phyloP scores from a whole-genome alignment of 169 alveolate genomes.

The Nephromyces sp. region DNA sequence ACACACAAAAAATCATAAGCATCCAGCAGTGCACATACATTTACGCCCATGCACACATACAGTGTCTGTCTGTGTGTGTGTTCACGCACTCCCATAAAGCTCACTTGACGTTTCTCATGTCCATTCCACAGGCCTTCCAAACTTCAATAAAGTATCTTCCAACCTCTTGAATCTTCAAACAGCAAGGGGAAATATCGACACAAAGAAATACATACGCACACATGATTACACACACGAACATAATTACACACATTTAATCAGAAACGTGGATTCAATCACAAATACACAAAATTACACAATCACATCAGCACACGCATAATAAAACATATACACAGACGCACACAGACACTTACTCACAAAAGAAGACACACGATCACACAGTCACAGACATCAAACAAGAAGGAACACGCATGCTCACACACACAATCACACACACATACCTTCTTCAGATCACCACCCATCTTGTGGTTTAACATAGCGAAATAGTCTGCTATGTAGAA shows the following conservation, averaged over 20 bases:
- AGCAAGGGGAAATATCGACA: too few species aligned
- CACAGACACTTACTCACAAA: too few species aligned
- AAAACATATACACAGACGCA: too few species aligned
- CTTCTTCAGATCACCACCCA: constrained; percentile 95
- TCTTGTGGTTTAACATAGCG: constrained; percentile 94
- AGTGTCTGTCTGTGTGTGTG: too few species aligned
- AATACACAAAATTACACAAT: too few species aligned
- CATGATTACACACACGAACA: too few species aligned
- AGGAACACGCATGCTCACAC: neutral
- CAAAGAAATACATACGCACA: too few species aligned
- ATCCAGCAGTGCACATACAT: neutral
- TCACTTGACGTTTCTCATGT: constrained; percentile 79
- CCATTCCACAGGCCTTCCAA: constrained; percentile 99
- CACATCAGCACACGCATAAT: too few species aligned
- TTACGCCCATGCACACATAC: too few species aligned
- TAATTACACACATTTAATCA: too few species aligned
- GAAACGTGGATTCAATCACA: too few species aligned
- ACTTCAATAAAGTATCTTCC: constrained; percentile 96
- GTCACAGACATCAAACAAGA: neutral
- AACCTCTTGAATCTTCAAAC: constrained; percentile 69
- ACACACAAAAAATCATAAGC: constrained; percentile 37
- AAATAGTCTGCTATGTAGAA: constrained; percentile 99
- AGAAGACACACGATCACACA: neutral
- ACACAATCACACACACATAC: constrained; percentile 10
- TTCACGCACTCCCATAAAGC: too few species aligned